These are phyloP conservation scores for Colletotrichum incanum DNA, from an alignment of 2,329 filamentous ascomycete genomes.

Conservation along the genomic window DNA sequence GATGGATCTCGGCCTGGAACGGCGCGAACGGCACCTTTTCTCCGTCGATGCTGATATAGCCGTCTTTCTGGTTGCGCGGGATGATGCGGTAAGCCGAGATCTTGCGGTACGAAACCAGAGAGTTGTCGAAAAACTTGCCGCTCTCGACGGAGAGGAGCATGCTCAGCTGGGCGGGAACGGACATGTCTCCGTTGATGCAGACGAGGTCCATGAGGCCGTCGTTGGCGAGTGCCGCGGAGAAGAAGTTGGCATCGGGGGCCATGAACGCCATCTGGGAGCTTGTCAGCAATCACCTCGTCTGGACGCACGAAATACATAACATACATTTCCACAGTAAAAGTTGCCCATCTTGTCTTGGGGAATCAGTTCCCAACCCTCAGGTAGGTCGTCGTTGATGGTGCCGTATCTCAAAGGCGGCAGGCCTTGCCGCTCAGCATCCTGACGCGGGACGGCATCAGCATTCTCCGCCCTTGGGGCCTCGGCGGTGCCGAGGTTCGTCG, in stretches of 20 bases:
- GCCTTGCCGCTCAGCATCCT: constrained; percentile 59
- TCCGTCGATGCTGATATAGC: constrained; percentile 95
- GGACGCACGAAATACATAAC: constrained; percentile 46
- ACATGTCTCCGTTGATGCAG: constrained; percentile 83
- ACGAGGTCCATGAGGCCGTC: constrained; percentile 92
- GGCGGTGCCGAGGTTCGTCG: constrained; percentile 50
- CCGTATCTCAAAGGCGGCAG: constrained; percentile 85
- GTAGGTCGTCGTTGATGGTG: constrained; percentile 83
- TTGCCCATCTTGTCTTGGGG: constrained; percentile 87
- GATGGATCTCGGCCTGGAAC: constrained; percentile 92
- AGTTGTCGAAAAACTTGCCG: constrained; percentile 84
- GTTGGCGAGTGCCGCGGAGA: constrained; percentile 83
- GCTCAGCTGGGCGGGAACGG: constrained; percentile 75
- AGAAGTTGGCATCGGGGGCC: constrained; percentile 90
- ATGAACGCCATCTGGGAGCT: constrained; percentile 84
- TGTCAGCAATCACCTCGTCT: constrained; percentile 33
- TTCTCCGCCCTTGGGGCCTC: constrained; percentile 31
- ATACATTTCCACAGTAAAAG: constrained; percentile 92
- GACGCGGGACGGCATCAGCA: constrained; percentile 36
- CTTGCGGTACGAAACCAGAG: constrained; percentile 86
- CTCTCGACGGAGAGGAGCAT: constrained; percentile 81
- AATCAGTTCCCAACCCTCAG: constrained; percentile 81
- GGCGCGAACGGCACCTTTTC: constrained; percentile 89
- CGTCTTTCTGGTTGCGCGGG: constrained; percentile 79
- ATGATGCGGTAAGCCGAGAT: constrained; percentile 89